Percentiles rank a stretch among this genome's conserved stretches.
Evolutionary conservation across 1,284 basidiomycete species (phyloP).

Genomic region (Xerocomus cyaneibrunnescens): DNA sequence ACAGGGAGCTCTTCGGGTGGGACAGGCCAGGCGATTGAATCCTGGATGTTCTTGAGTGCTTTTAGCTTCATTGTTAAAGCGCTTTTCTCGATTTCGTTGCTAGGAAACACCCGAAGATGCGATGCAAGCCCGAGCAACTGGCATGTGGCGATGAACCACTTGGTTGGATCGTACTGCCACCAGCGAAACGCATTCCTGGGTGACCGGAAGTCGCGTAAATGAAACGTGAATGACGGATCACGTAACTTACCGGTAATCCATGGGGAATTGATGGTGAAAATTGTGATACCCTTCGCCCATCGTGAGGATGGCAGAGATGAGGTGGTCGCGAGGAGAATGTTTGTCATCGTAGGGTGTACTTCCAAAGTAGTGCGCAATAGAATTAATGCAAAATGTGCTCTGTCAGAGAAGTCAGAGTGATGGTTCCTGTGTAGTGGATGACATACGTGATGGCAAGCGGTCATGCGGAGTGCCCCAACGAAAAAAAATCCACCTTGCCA

Average conservation of each 20-base stretch:
- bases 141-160: conserved; percentile 82
- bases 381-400: conserved; percentile 93
- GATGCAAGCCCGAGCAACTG: conserved; percentile 67
- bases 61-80: conserved; percentile 83
- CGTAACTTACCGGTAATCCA: conserved; percentile 38
- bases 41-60: conserved; percentile 62
- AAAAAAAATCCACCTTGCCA: conserved; percentile 84
- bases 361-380: conserved; percentile 86
- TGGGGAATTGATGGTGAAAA: conserved; percentile 88
- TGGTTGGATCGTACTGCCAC: conserved; percentile 72
- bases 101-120: conserved; percentile 80
- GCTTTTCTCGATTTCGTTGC: conserved; percentile 84
- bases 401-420: conserved; percentile 31
- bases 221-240: not conserved
- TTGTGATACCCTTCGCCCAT: conserved; percentile 95
- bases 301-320: conserved; percentile 83
- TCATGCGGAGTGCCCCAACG: conserved; percentile 65
- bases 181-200: conserved; percentile 57
- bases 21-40: conserved; percentile 70
- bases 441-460: conserved; percentile 79
- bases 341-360: conserved; percentile 84
- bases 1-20: conserved; percentile 67
- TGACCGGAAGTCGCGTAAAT: conserved; percentile 5
- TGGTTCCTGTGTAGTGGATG: conserved; percentile 1
- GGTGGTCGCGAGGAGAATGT: conserved; percentile 79